A percentile compares a stretch with the other conserved stretches of the same genome.
phyloP scores from a whole-genome alignment of 106 monocot genomes.

The Dendrobium catenatum region DNA sequence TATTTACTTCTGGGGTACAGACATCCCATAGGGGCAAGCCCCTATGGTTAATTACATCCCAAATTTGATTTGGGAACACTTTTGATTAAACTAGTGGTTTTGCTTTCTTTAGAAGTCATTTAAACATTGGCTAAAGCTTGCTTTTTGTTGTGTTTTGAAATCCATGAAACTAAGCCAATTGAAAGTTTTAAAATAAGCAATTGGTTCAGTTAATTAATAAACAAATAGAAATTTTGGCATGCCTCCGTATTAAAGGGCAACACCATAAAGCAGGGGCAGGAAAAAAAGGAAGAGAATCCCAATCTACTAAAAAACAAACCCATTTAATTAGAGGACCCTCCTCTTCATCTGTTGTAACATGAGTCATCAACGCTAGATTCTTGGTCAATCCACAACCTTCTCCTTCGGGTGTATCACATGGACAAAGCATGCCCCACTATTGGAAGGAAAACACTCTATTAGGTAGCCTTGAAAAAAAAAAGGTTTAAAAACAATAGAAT shows the following conservation, averaged over 20 bases:
- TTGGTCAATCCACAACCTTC: slow-evolving; percentile 98
- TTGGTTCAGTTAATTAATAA: neutral
- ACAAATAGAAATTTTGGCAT: neutral
- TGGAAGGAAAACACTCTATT: slow-evolving; percentile 7
- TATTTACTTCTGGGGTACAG: no score
- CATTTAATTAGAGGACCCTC: slow-evolving; percentile 75
- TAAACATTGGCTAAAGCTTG: no score
- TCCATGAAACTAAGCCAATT: slow-evolving; percentile 3
- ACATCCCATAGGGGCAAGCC: no score
- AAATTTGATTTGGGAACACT: no score
- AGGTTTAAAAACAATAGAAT: neutral
- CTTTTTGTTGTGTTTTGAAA: no score
- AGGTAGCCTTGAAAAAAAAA: neutral
- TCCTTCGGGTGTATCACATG: slow-evolving; percentile 98
- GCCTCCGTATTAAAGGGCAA: neutral
- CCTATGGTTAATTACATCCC: no score
- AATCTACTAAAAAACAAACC: slow-evolving; percentile 34
- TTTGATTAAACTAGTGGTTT: no score
- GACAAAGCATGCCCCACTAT: slow-evolving; percentile 99
- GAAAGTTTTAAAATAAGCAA: neutral
- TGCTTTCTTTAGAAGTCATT: no score
- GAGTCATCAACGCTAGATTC: slow-evolving; percentile 93
- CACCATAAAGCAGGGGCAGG: neutral
- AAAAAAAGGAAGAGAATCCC: neutral
- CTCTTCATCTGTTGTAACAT: slow-evolving; percentile 96